phyloP scores from a whole-genome alignment of 2,329 filamentous ascomycete genomes.

The Zalaria sp. region DNA sequence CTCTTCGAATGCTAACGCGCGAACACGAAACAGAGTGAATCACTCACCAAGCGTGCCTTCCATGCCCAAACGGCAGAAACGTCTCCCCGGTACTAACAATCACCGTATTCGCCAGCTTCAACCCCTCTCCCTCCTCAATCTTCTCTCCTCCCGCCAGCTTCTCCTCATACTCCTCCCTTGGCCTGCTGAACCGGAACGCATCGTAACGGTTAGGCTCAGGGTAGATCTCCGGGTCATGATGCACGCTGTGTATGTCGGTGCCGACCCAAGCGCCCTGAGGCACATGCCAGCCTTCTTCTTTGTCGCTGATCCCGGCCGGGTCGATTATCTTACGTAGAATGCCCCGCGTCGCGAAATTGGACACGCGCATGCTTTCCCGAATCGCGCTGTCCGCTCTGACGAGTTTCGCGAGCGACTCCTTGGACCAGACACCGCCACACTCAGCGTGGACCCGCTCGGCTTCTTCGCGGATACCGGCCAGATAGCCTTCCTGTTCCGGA shows the following conservation, averaged over 20 bases:
- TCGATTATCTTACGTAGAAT: conserved; percentile 14
- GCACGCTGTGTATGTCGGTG: conserved; percentile 10
- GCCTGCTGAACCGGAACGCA: conserved; percentile 16
- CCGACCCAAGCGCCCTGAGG: conserved; percentile 12
- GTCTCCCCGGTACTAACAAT: conserved; percentile 14
- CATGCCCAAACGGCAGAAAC: conserved; percentile 17
- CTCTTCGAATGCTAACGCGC: background rate
- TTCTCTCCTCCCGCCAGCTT: conserved; percentile 3
- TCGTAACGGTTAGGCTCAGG: conserved; percentile 14
- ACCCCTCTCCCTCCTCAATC: conserved; percentile 7
- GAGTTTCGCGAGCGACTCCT: conserved; percentile 12
- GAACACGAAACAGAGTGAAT: background rate
- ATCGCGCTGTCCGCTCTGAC: conserved; percentile 15
- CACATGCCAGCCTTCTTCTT: conserved; percentile 10
- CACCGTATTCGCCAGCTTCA: conserved; percentile 11
- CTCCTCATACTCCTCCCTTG: conserved; percentile 10
- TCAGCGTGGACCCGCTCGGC: conserved; percentile 9
- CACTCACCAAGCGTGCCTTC: conserved; percentile 15
- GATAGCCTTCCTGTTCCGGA: conserved; percentile 18
- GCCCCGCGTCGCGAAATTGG: conserved; percentile 11
- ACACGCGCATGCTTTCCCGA: conserved; percentile 17
- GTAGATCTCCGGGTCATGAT: conserved; percentile 17
- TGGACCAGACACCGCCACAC: conserved; percentile 10
- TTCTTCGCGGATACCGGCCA: conserved; percentile 21
- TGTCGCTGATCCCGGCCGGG: conserved; percentile 11